Percentiles rank a stretch among this genome's conserved stretches.
These are phyloP conservation scores for Wickerhamiella musiphila DNA, from an alignment of 805 yeast genomes.

Conservation along the genomic window DNA sequence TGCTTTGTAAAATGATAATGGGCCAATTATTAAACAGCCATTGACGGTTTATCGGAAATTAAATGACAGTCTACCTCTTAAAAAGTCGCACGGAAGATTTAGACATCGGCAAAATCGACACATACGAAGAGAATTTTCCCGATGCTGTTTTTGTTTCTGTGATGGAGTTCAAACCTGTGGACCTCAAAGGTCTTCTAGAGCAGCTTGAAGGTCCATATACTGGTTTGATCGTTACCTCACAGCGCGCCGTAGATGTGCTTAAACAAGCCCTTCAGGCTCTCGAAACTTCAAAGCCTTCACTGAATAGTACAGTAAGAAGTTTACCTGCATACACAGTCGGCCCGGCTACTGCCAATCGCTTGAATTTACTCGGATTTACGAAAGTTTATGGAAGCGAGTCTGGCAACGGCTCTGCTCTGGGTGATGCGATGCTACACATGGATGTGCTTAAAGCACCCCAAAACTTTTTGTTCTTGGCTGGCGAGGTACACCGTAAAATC, in stretches of 20 bases:
- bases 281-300: conserved; percentile 19
- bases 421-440: conserved; percentile 38
- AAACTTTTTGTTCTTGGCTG: conserved; percentile 52
- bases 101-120: conserved; percentile 36
- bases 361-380: conserved; percentile 44
- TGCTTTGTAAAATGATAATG: too few relatives aligned
- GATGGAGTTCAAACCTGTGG: conserved; percentile 43
- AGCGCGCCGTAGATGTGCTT: conserved; percentile 75
- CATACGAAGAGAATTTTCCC: conserved; percentile 34
- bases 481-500: conserved; percentile 66
- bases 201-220: conserved; percentile 28
- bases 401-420: conserved; percentile 62
- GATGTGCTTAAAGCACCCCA: conserved; percentile 7
- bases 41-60: too few relatives aligned
- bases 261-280: conserved; percentile 23
- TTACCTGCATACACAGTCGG: conserved; percentile 70
- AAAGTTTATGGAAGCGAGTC: conserved; percentile 57
- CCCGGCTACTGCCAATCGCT: conserved; percentile 58
- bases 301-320: not conserved
- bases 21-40: too few relatives aligned
- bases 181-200: conserved; percentile 28
- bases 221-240: conserved; percentile 67
- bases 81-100: conserved; percentile 43
- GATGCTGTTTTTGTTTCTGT: conserved; percentile 52
- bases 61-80: conserved; percentile 25